Evolutionary conservation across 1,139 yeast species (phyloP), one percentile per base, ranked within the genome.

Genomic region (Diutina rugosa): DNA sequence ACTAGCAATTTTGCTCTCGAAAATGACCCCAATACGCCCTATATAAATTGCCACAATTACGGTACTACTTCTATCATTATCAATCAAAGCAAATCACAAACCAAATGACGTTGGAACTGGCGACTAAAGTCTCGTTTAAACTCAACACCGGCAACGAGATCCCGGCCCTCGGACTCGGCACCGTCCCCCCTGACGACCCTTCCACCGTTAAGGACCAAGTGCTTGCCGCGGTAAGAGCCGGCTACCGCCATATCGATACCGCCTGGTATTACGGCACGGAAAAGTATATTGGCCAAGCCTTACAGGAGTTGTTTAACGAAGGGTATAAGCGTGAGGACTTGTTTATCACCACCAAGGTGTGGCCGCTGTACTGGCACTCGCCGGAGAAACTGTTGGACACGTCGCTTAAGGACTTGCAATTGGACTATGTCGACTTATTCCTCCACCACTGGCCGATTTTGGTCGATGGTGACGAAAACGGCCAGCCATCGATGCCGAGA

Each of bases 361-460:
- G 87, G 86, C 71, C 76, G 4, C 71, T 76, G 12, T 69, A 63
- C 56, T 69, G 68, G 59, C 71, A 71, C 56, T 68, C 61, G 56
- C 77, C 77, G 2, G 77, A 71, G 58, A 68, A 67, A 57, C 72
- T 78, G 1, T 64, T 74, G 49, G 73, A 74, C 47, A 57, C 61
- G 44, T 73, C 78, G 2, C 69, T 74, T 57, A 56, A 63, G 14
- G 69, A 66, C 28, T 65, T 81, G 58, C 80, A 81, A 1, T 55
- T 81, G 53, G 87, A 81, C 30, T 82, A 83, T 60, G 83, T 81
- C 46, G 87, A 83, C 63, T 68, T 82, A 58, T 68, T 77, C 6
- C 71, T 83, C 59, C 85, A 81, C 59, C 87, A 83, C 64, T 83
- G 87, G 87, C 88, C 87, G 6, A 60, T 79, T 44, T 78, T 88